Evolutionary conservation across 495 filamentous ascomycete genomes (phyloP), one percentile per base, ranked within the genome.

Genomic region (Evansstolkia leycettana): DNA sequence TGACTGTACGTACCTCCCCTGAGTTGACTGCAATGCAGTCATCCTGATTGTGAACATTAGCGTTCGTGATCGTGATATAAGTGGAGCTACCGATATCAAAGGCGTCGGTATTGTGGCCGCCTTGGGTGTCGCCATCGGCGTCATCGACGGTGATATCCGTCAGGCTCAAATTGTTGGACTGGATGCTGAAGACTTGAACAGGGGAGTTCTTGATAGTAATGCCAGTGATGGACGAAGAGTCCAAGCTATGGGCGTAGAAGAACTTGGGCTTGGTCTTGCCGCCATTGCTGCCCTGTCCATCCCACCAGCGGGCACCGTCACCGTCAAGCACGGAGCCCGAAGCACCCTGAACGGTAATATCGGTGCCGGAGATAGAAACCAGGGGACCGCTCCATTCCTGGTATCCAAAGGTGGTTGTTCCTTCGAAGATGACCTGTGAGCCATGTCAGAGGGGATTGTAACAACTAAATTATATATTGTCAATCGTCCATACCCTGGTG

Each of bases 21-120:
- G 69, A 75, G 55, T 76, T 78, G 46, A 80, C 51, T 12, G 73
- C 75, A 8, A 81, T 46, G 42, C 75, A 81, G 50, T 78, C 75
- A 37, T 78, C 74, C 55, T 78, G 76, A 49, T 70, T 78, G 39
- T 68, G 61, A 2, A 80, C 65, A 18, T 49, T 70, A 5, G 72
- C 69, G n/a, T 63, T 61, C 14, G 51, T 54, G 45, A 80, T 77
- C 25, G 60, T 69, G 12, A 78, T 56, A 11, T 61, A 57, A 25
- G 53, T 63, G 5, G 51, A 60, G 9, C 52, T 52, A 31, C 73
- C 65, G 40, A 82, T 57, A 40, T 80, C 77, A 47, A 80, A 82
- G 9, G 60, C 77, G 47, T 81, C 77, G 7, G 78, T 80, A 57
- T 81, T 82, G 42, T 77, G 70, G 19, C 67, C 76, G 5, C 39